Evolutionary conservation across 148 eudicot genomes (phyloP), one percentile per base, ranked within the genome.

Genomic region (Nepenthes gracilis): DNA sequence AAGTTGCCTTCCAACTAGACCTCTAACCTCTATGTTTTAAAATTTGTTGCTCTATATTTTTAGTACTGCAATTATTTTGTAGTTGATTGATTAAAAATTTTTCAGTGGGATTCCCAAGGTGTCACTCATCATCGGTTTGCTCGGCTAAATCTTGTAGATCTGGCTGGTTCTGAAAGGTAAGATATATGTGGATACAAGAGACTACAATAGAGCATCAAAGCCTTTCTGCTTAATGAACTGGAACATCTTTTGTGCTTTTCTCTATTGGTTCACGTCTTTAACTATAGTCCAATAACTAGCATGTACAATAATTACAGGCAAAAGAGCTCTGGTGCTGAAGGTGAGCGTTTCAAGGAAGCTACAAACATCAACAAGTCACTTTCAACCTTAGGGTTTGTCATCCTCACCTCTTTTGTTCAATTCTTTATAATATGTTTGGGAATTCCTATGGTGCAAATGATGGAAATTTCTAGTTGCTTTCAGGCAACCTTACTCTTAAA

Each of bases 241-340:
- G 23, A 23, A 23, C 23, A 23, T 40, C 45, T 8, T 40, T 8
- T 40, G 8, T 23, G 45, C 4, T 40, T 40, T 40, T 40, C 45
- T 40, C 45, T 40, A 4, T 40, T 40, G 45, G 6, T 40, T 40
- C 8, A 3, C 8, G 45, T 40, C 45, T 8, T 4, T 40, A 40
- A 40, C 4, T 40, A 1, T 40, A 40, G 45, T 3, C 45, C 1
- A 3, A 23, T 23, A 23, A 23, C 45, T 40, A 8, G 4, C 45
- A 3, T 40, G 45, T 40, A 40, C 4, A 40, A 3, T 8, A 40
- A 40, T 40, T 8, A 40, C 45, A 93, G 99, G 90, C 99, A 93
- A 70, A 93, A 93, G 78, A 93, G 95, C 69, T 93, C 99, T 62
- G 99, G 99, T 55, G 99, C 99, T 35, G 99, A 93, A 83, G 99